Evolutionary conservation across 2,329 filamentous ascomycete genomes (phyloP).

Genomic region (Neofusicoccum kwambonambiense): DNA sequence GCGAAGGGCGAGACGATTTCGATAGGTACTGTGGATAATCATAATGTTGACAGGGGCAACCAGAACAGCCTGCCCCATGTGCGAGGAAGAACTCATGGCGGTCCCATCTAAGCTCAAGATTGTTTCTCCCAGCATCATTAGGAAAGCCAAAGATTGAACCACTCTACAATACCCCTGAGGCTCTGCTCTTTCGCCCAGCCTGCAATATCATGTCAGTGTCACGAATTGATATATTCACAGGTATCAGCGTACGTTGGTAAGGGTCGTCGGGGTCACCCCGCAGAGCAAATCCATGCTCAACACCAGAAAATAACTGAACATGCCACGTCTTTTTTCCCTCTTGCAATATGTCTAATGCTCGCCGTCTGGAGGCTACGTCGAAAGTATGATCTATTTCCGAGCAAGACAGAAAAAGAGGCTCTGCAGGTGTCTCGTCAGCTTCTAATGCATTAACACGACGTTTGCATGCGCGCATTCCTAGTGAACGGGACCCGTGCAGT

Average conservation of each 20-base stretch:
- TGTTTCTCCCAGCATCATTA: too few species aligned
- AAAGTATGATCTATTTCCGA: slow-evolving; percentile 49
- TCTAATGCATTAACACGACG: too few species aligned
- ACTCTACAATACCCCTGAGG: not conserved
- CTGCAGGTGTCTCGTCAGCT: not conserved
- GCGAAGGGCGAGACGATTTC: too few species aligned
- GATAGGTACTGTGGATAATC: too few species aligned
- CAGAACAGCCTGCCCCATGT: too few species aligned
- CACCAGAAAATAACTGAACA: slow-evolving; percentile 34
- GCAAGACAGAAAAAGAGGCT: slow-evolving; percentile 27
- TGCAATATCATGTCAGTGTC: not conserved
- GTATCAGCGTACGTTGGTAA: slow-evolving; percentile 25
- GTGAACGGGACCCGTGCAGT: too few species aligned
- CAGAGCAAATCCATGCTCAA: slow-evolving; percentile 37
- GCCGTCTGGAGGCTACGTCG: slow-evolving; percentile 35
- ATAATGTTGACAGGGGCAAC: too few species aligned
- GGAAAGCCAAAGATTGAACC: not conserved
- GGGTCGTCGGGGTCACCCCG: slow-evolving; percentile 43
- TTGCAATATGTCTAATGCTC: slow-evolving; percentile 46
- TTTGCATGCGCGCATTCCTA: too few species aligned
- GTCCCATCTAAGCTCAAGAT: too few species aligned
- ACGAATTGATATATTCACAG: too few species aligned
- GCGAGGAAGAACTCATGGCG: too few species aligned
- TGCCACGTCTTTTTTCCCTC: slow-evolving; percentile 36
- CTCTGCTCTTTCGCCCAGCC: not conserved